Conservation (phyloP, 2,329 filamentous ascomycete species). For the Teratosphaeria nubilosa region DNA sequence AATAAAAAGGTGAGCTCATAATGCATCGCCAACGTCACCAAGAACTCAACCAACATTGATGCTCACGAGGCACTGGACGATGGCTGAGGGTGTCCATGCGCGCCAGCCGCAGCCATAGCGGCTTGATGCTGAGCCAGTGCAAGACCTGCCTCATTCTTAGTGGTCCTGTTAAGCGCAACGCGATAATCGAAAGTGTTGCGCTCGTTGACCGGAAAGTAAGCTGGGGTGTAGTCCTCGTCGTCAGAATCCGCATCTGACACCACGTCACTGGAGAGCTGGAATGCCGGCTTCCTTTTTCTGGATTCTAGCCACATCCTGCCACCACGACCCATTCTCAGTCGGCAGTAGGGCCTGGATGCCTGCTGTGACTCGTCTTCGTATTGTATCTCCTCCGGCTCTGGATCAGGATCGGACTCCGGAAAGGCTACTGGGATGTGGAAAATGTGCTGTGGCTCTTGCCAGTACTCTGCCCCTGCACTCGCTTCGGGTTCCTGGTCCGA, state of each 20-base stretch:
- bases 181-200: slow-evolving; percentile 60
- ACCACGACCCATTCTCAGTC: slow-evolving; percentile 73
- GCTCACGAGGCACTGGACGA: slow-evolving; percentile 1
- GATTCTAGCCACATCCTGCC: slow-evolving; percentile 80
- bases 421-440: slow-evolving; percentile 13
- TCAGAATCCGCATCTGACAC: slow-evolving; percentile 72
- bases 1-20: neutral
- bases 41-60: slow-evolving; percentile 2
- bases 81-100: slow-evolving; percentile 1
- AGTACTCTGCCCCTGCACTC: slow-evolving; percentile 8
- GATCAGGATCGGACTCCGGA: slow-evolving; percentile 4
- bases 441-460: slow-evolving; percentile 11
- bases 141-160: neutral
- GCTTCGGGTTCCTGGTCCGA: slow-evolving; percentile 8
- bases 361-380: slow-evolving; percentile 5
- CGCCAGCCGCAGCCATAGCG: slow-evolving; percentile 2
- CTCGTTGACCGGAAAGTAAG: slow-evolving; percentile 19
- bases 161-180: slow-evolving; percentile 27
- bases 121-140: slow-evolving; percentile 7
- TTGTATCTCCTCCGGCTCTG: neutral
- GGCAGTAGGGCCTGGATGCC: slow-evolving; percentile 53
- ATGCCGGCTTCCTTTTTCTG: slow-evolving; percentile 16
- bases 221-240: slow-evolving; percentile 44
- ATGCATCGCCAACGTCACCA: neutral
- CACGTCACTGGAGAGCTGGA: slow-evolving; percentile 20